These are phyloP conservation scores for Dendrobium nobile DNA, from an alignment of 106 monocot genomes.

Conservation along the genomic window DNA sequence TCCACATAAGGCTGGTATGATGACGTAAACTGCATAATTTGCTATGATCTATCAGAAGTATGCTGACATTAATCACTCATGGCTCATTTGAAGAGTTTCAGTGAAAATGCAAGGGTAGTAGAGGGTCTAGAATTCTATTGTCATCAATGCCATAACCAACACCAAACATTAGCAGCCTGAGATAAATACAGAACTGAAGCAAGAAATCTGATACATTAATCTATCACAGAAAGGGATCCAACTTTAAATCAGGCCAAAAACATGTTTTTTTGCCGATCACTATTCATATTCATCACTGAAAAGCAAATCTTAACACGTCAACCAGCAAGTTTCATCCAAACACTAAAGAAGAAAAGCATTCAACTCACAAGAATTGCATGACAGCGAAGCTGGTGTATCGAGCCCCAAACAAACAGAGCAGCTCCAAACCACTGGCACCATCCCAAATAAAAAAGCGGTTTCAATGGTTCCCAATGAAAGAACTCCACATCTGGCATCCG, in stretches of 20 bases:
- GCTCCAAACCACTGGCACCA: conserved; percentile 76
- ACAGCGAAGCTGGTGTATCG: conserved; percentile 69
- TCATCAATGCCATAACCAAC: not conserved
- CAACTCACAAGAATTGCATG: conserved; percentile 79
- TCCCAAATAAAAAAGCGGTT: conserved; percentile 47
- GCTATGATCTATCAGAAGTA: not conserved
- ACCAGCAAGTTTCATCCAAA: not conserved
- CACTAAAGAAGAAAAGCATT: not conserved
- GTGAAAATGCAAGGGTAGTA: not conserved
- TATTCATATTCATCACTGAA: not conserved
- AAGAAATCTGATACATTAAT: not conserved
- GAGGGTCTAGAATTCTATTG: not conserved
- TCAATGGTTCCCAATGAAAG: conserved; percentile 29
- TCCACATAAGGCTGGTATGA: not conserved
- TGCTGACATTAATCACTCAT: not conserved
- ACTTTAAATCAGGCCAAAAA: not conserved
- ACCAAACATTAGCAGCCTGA: not conserved
- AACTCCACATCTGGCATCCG: conserved; percentile 35
- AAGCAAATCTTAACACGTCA: not conserved
- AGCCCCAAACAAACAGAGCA: conserved; percentile 76
- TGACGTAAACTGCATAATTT: not conserved
- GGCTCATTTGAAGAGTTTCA: not conserved
- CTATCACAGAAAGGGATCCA: not conserved
- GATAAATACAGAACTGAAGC: not conserved
- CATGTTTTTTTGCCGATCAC: not conserved